These are phyloP conservation scores for Monilinia polystroma DNA, from an alignment of 2,329 filamentous ascomycete genomes.

Conservation along the genomic window DNA sequence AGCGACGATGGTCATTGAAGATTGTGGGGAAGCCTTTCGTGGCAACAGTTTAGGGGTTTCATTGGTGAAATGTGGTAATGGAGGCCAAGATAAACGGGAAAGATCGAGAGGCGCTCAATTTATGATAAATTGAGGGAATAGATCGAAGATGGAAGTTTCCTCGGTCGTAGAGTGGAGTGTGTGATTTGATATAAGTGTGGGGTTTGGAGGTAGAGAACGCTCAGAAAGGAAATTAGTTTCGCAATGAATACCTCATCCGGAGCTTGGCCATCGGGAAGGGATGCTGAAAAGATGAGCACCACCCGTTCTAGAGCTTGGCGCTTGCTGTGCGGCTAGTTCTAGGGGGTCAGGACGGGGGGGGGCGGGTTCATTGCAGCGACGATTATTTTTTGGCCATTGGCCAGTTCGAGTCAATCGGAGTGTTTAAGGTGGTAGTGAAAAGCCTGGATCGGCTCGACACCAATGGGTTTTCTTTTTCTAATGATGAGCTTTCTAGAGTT, in stretches of 20 bases:
- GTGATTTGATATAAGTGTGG: neutral
- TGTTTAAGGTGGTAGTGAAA: neutral
- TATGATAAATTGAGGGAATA: neutral
- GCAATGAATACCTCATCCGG: neutral
- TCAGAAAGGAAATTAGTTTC: neutral
- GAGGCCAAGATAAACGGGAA: neutral
- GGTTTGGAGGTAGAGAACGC: neutral
- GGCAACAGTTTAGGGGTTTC: neutral
- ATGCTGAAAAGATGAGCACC: neutral
- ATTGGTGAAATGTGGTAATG: neutral
- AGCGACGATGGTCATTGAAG: neutral
- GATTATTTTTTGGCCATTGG: neutral
- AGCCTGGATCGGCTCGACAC: neutral
- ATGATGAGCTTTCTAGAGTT: neutral
- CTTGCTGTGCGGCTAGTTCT: neutral
- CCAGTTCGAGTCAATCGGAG: neutral
- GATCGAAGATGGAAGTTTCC: neutral
- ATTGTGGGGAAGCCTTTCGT: conserved; percentile 4
- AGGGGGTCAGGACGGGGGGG: no score
- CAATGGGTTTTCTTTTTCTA: neutral
- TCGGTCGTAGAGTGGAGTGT: neutral
- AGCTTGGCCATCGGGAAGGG: neutral
- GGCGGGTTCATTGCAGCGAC: neutral
- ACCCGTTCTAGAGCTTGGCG: neutral
- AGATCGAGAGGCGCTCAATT: neutral